Conservation (phyloP, 306 rosid species). For the Crataegus laevigata region DNA sequence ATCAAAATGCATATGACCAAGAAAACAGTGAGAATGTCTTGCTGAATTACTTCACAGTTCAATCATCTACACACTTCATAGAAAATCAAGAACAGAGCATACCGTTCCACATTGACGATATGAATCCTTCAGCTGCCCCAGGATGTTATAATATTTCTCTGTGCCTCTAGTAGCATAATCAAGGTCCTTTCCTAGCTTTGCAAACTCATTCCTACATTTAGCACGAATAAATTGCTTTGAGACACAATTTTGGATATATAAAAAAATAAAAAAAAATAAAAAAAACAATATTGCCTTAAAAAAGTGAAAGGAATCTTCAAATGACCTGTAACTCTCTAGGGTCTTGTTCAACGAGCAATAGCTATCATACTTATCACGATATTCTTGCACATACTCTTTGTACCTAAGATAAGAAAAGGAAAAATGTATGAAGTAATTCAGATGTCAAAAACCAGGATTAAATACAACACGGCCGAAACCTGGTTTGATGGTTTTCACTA, state of each 20-base stretch:
- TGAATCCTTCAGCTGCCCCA: conserved; percentile 63
- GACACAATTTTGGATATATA: conserved; percentile 9
- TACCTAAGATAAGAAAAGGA: conserved; percentile 38
- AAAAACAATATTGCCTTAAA: background rate
- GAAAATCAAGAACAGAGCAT: conserved; percentile 18
- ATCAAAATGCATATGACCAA: background rate
- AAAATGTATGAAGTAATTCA: conserved; percentile 6
- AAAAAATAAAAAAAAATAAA: background rate
- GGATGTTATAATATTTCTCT: conserved; percentile 45
- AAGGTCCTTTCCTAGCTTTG: conserved; percentile 60
- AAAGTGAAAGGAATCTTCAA: conserved; percentile 1
- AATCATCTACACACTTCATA: background rate
- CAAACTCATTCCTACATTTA: conserved; percentile 55
- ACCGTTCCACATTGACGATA: conserved; percentile 62
- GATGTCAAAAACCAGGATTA: conserved; percentile 22
- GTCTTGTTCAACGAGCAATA: conserved; percentile 81
- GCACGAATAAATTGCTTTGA: conserved; percentile 4
- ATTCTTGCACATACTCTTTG: conserved; percentile 85
- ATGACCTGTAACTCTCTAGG: conserved; percentile 69
- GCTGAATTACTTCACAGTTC: background rate
- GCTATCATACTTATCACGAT: conserved; percentile 71
- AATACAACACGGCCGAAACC: conserved; percentile 5
- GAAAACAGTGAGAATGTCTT: background rate
- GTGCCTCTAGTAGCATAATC: conserved; percentile 49
- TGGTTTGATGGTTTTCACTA: background rate